These are phyloP conservation scores for Thermomucor indicae-seudaticae DNA, from an alignment of 371 early-diverging fungal species.

Conservation along the genomic window DNA sequence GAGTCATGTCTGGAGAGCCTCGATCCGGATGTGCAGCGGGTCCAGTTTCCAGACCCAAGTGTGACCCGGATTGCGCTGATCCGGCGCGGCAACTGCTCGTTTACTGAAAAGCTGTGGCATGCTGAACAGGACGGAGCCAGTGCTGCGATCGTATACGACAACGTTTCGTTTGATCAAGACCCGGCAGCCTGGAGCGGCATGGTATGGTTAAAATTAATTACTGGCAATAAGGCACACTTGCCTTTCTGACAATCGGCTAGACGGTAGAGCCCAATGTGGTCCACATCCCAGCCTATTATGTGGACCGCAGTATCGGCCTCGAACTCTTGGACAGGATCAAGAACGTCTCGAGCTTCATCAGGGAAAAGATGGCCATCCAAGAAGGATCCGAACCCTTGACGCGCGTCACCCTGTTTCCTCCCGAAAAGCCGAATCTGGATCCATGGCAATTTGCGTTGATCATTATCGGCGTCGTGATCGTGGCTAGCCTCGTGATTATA, in stretches of 20 bases:
- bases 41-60: no score
- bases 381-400: constrained; percentile 4
- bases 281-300: constrained; percentile 23
- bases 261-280: constrained; percentile 17
- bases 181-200: constrained; percentile 8
- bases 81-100: constrained; percentile 19
- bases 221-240: background rate
- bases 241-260: constrained; percentile 2
- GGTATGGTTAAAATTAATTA: constrained; percentile 4
- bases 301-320: constrained; percentile 15
- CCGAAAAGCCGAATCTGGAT: constrained; percentile 18
- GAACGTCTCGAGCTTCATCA: constrained; percentile 5
- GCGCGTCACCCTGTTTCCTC: constrained; percentile 24
- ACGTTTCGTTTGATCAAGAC: constrained; percentile 15
- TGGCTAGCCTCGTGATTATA: constrained; percentile 30
- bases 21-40: no score
- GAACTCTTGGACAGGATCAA: constrained; percentile 13
- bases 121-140: constrained; percentile 28
- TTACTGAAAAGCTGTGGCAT: constrained; percentile 20
- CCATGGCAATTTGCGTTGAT: constrained; percentile 53
- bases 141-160: constrained; percentile 26
- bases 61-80: constrained; percentile 25
- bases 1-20: constrained; percentile 6
- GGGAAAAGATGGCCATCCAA: background rate
- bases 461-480: constrained; percentile 36